Evolutionary conservation across 108 stramenopile genomes (phyloP), one percentile per base, ranked within the genome.

Genomic region (Aureococcus anophagefferens): DNA sequence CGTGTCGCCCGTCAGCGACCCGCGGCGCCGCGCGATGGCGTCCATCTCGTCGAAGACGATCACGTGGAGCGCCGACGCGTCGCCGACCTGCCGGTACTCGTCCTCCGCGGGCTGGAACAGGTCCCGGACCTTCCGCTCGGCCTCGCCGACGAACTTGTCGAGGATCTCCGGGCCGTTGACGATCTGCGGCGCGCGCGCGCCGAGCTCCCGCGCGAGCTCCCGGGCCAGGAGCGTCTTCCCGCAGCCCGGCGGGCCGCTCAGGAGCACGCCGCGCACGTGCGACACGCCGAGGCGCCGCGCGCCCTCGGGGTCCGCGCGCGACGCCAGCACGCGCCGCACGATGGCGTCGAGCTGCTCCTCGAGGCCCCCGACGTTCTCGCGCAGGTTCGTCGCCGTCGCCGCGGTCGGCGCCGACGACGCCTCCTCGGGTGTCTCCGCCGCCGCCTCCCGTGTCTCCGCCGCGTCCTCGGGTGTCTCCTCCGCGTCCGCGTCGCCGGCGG

Each of bases 41-140:
- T 98, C 96, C 63, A 96, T 89, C 80, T 98, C 96, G 80, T 98
- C 96, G 81, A 98, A 91, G 45, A 98, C 94, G 71, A 98, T 91
- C 0, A 98, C 95, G 81, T 94, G 94, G 18, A 96, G 79, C 35
- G 88, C 89, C 35, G 80, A 81, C 40, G 91, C 28, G 86, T 93
- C 81, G 64, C 95, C 85, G 72, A 87, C 78, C 68, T 83, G 80
- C 32, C 70, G 74, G 36, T 90, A 70, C 71, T 96, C 93, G 21
- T 87, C 91, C 79, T 93, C 92, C 5, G 97, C 95, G 70, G 93
- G 94, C n/a, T 76, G 84, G 78, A 98, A 98, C 37, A 98, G 86
- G 33, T 90, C 89, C 34, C 97, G 91, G 7, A 98, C 90, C 0
- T 92, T 74, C 51, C 88, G 82, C 72, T 96, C 95, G 28, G 81